Base-by-base conservation (phyloP, 1,139 yeast genomes). In the Kurtzmaniella quercitrusa region DNA sequence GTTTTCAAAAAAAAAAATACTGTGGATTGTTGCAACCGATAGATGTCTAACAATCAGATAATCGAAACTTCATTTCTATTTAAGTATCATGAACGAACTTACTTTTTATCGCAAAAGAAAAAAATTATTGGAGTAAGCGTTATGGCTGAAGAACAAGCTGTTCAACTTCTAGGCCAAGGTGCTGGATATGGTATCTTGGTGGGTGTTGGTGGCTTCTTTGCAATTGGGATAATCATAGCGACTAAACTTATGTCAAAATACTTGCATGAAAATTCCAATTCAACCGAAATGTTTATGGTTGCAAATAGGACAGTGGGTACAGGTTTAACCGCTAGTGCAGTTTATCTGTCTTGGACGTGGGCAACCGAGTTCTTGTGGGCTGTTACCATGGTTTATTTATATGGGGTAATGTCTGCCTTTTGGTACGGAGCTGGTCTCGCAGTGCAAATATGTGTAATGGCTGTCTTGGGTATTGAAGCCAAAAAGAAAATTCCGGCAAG, bases 281-380 rank as follows among this genome's bases (percentile, higher is more conserved):
- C 60, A 11, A 62, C 67, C 1, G 68, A 63, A 47, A 59, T 58
- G 38, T 63, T 63, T 40, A 53, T 59, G 48, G 66, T 61, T 33
- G 66, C 67, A 9, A 57, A 60, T 38, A 48, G 68, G 47, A 46
- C 51, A 4, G 61, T 63, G 8, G 62, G 63, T 2, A 50, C 55
- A 3, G 57, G 61, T 11, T 53, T 62, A 33, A 53, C 60, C 6
- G 61, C 65, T 1, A 55, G 60, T 33, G 60, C 65, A 7, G 62
- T 61, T 17, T 61, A 60, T 44, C 51, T 55, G 32, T 50, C 57
- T 17, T 62, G 66, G 67, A 53, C 63, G 6, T 62, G 66, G 67
- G 63, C 65, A 12, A 60, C 63, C 14, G 67, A 61, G 42, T 52
- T 63, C 16, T 48, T 61, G 32, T 55, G 60, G 60, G 56, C 55